Evolutionary conservation across 2,329 filamentous ascomycete genomes (phyloP).

Genomic region (Botrytis sinoallii): DNA sequence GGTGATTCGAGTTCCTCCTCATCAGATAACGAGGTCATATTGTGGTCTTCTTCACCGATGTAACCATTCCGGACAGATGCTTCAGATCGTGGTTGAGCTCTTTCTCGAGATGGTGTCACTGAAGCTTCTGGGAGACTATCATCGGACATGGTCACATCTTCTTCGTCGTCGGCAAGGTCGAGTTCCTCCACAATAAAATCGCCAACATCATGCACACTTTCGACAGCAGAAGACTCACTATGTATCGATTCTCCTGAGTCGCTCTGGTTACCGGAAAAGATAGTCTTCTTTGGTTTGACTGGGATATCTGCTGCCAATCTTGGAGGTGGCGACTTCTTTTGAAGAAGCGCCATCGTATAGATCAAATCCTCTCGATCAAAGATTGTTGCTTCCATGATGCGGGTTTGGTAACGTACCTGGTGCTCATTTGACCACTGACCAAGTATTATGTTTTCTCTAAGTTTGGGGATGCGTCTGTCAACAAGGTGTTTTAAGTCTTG

Average conservation of each 20-base stretch:
- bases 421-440: slow-evolving; percentile 51
- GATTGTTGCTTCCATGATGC: slow-evolving; percentile 62
- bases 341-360: slow-evolving; percentile 50
- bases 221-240: slow-evolving; percentile 24
- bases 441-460: slow-evolving; percentile 51
- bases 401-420: slow-evolving; percentile 55
- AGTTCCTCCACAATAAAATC: slow-evolving; percentile 48
- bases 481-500: slow-evolving; percentile 44
- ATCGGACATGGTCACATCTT: slow-evolving; percentile 24
- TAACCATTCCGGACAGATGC: neutral
- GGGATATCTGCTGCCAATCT: slow-evolving; percentile 22
- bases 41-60: neutral
- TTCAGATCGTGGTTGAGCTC: neutral
- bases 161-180: slow-evolving; percentile 31
- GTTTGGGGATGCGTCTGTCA: slow-evolving; percentile 51
- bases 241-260: slow-evolving; percentile 32
- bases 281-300: slow-evolving; percentile 22
- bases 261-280: slow-evolving; percentile 18
- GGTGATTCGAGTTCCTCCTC: neutral
- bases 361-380: slow-evolving; percentile 53
- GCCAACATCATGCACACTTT: slow-evolving; percentile 46
- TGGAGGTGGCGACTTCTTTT: slow-evolving; percentile 44
- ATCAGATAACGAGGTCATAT: neutral
- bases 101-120: neutral
- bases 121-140: neutral